A percentile compares a stretch with the other conserved stretches of the same genome.
Conservation (phyloP, 1,139 yeast genomes). For the Taphrina confusa region DNA sequence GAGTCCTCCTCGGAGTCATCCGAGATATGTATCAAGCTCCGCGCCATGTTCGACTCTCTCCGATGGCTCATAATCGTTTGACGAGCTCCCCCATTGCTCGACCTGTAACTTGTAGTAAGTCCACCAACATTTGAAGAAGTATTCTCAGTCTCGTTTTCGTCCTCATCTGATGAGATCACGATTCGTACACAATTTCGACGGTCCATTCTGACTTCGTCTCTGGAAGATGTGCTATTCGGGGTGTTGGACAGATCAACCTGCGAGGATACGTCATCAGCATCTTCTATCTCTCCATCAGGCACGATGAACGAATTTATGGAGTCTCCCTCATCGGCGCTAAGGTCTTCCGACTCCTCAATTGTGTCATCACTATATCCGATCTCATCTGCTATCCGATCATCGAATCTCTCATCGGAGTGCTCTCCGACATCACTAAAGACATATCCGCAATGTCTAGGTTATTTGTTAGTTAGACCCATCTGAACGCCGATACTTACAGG, state of each 20-base stretch:
- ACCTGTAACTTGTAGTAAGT: too few species aligned
- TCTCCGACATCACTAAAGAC: neutral
- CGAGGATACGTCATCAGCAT: neutral
- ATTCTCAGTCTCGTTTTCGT: too few species aligned
- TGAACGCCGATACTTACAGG: neutral
- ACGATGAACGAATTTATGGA: neutral
- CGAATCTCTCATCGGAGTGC: neutral
- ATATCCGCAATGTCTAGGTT: conserved; percentile 26
- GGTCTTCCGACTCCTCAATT: neutral
- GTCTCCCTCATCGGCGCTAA: neutral
- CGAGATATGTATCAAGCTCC: too few species aligned
- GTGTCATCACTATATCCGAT: conserved; percentile 11
- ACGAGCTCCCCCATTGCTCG: too few species aligned
- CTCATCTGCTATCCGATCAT: neutral
- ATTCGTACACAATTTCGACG: neutral
- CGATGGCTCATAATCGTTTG: too few species aligned
- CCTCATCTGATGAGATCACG: conserved; percentile 6
- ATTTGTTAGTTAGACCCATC: neutral
- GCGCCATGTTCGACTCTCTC: too few species aligned
- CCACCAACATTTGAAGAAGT: too few species aligned
- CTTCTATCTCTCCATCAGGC: neutral
- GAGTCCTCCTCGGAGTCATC: too few species aligned
- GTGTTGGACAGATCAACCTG: too few species aligned
- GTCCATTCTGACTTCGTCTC: neutral
- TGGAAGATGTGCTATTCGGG: too few species aligned